These are phyloP conservation scores for Verbascum thapsus DNA, from an alignment of 257 asterid genomes.

Conservation along the genomic window DNA sequence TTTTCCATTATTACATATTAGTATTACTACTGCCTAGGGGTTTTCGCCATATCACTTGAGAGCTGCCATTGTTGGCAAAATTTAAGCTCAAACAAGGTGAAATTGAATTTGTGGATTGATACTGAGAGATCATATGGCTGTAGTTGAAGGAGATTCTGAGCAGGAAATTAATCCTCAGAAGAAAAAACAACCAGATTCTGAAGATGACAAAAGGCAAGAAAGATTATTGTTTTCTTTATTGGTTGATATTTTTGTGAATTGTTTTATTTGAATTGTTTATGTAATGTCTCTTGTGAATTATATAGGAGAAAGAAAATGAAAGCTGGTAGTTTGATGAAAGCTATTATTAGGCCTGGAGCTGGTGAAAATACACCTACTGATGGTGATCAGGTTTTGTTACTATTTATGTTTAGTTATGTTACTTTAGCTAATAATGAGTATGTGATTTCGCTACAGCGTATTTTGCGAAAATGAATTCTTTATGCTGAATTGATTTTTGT, in stretches of 20 bases:
- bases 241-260: too few relatives aligned
- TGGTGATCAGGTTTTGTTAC: slow-evolving; percentile 83
- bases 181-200: slow-evolving; percentile 66
- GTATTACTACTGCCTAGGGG: slow-evolving; percentile 44
- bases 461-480: too few relatives aligned
- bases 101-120: slow-evolving; percentile 9
- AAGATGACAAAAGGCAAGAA: slow-evolving; percentile 81
- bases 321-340: slow-evolving; percentile 96
- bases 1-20: not conserved
- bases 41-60: slow-evolving; percentile 34
- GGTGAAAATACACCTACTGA: slow-evolving; percentile 72
- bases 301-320: slow-evolving; percentile 79
- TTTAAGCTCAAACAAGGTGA: slow-evolving; percentile 23
- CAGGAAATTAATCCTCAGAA: slow-evolving; percentile 51
- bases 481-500: not conserved
- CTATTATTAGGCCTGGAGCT: slow-evolving; percentile 85
- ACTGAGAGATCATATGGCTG: slow-evolving; percentile 50
- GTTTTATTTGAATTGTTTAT: not conserved
- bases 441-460: not conserved
- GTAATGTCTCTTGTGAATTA: slow-evolving; percentile 1
- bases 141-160: slow-evolving; percentile 53
- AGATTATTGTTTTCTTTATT: not conserved
- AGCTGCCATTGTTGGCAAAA: not conserved
- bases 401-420: slow-evolving; percentile 7
- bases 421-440: not conserved